phyloP scores from a whole-genome alignment of 2,329 filamentous ascomycete genomes.

The Aspergillus sclerotialis region DNA sequence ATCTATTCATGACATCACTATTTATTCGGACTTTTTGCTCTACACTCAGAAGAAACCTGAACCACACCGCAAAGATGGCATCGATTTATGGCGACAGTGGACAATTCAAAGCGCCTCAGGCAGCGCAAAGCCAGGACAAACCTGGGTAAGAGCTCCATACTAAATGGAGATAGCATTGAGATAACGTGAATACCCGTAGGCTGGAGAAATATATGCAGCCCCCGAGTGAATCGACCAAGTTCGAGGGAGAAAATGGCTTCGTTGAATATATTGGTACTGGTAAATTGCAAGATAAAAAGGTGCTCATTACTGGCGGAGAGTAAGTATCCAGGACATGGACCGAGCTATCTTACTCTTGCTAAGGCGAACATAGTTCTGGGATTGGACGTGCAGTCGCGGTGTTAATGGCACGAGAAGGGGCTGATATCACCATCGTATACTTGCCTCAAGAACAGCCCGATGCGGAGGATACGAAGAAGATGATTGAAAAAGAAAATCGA shows the following conservation, averaged over 20 bases:
- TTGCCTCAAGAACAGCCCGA: slow-evolving; percentile 51
- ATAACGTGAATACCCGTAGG: neutral
- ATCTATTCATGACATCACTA: neutral
- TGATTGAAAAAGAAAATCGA: slow-evolving; percentile 46
- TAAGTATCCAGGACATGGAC: slow-evolving; percentile 23
- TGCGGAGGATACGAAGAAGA: slow-evolving; percentile 46
- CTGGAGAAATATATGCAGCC: slow-evolving; percentile 5
- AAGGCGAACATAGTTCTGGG: slow-evolving; percentile 35
- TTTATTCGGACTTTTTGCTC: neutral
- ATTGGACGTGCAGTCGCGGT: slow-evolving; percentile 51
- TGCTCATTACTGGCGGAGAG: slow-evolving; percentile 52
- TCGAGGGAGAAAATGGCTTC: slow-evolving; percentile 20
- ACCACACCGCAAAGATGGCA: slow-evolving; percentile 9
- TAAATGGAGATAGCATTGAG: neutral
- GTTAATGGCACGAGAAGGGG: slow-evolving; percentile 52
- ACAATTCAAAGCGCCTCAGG: slow-evolving; percentile 15
- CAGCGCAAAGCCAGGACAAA: slow-evolving; percentile 18
- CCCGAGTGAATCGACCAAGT: slow-evolving; percentile 27
- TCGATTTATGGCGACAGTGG: slow-evolving; percentile 18
- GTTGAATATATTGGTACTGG: slow-evolving; percentile 39
- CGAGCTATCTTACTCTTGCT: neutral
- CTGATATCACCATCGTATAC: slow-evolving; percentile 50
- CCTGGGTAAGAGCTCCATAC: slow-evolving; percentile 18
- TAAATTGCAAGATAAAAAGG: slow-evolving; percentile 46
- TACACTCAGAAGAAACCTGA: neutral